These are phyloP conservation scores for Blastobotrys arbuscula DNA, from an alignment of 1,139 yeast genomes.

Conservation along the genomic window DNA sequence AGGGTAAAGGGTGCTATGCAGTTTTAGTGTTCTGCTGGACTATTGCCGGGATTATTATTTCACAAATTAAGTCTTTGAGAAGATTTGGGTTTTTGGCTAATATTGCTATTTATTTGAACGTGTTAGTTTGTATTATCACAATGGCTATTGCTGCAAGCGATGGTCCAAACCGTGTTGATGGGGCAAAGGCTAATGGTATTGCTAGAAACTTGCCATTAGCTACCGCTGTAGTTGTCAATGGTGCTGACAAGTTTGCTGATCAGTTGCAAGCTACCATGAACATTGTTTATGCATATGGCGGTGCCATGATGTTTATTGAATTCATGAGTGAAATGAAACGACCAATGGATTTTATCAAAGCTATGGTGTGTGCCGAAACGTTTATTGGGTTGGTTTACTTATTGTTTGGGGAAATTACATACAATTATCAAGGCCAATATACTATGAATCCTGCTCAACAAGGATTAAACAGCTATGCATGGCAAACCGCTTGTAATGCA, in stretches of 20 bases:
- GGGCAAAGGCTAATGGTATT: constrained; percentile 25
- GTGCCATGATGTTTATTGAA: constrained; percentile 43
- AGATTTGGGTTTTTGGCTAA: constrained; percentile 40
- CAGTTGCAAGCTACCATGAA: constrained; percentile 40
- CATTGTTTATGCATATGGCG: constrained; percentile 45
- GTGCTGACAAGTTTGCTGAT: constrained; percentile 28
- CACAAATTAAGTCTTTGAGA: constrained; percentile 39
- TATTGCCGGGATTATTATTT: constrained; percentile 39
- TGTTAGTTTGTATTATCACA: constrained; percentile 39
- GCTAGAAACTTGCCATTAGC: constrained; percentile 22
- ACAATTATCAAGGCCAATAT: constrained; percentile 42
- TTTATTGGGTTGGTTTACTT: constrained; percentile 39
- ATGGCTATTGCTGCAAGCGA: constrained; percentile 38
- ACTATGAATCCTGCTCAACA: constrained; percentile 41
- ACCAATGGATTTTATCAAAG: constrained; percentile 45
- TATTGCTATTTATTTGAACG: constrained; percentile 43
- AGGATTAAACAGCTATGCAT: constrained; percentile 34
- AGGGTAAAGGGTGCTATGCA: constrained; percentile 38
- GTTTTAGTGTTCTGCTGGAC: constrained; percentile 41
- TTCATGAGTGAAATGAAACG: constrained; percentile 44
- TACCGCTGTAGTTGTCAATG: constrained; percentile 26
- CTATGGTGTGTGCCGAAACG: constrained; percentile 41
- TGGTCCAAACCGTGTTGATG: constrained; percentile 36
- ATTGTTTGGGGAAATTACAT: constrained; percentile 40
- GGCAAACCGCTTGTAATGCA: constrained; percentile 42